Base-by-base conservation (phyloP, 441 rosid genomes). In the Gossypium lobatum region DNA sequence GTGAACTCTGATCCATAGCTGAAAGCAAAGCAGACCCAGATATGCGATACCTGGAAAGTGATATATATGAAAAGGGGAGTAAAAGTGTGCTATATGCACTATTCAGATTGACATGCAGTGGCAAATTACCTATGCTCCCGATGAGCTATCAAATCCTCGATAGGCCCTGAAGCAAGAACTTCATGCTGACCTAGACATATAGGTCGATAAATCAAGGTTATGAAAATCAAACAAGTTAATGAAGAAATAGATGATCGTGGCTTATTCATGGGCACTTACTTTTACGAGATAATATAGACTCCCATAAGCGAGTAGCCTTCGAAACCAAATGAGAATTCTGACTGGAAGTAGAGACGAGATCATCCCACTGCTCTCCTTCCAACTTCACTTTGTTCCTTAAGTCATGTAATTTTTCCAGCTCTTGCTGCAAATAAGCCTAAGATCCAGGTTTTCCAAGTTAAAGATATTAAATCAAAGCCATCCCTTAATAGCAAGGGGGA, bases 81-180 rank as follows among this genome's bases (percentile, higher is more conserved):
- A 65, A 45, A 76, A 67, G 54, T 42, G 66, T 66, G 23, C 42
- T 55, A 71, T 42, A 52, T 18, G 2, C 18, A 76, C 23, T 61
- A 65, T 62, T 53, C 75, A 77, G 73, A 50, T 77, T 26, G 50
- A 65, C 37, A 48, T 8, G 1, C 9, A 8, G 55, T 42, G 28
- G 81, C 60, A 46, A 76, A 39, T 79, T 85, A 90, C 99, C 99
- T 93, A 83, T 96, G 99, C 82, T 96, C 99, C 72, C 99, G 89
- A 76, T 93, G 99, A 80, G 97, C 97, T 81, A 96, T 93, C 80
- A 96, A 84, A 80, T 96, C 99, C 83, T 96, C 99, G 76, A 96
- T 96, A 45, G 99, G 99, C 60, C 99, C 99, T 16, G 98, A 96
- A 37, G 98, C 98, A 78, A 96, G 98, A 84, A 90, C 93, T 86